Conservation (phyloP, 2,329 filamentous ascomycete genomes). For the Teratosphaeria nubilosa region DNA sequence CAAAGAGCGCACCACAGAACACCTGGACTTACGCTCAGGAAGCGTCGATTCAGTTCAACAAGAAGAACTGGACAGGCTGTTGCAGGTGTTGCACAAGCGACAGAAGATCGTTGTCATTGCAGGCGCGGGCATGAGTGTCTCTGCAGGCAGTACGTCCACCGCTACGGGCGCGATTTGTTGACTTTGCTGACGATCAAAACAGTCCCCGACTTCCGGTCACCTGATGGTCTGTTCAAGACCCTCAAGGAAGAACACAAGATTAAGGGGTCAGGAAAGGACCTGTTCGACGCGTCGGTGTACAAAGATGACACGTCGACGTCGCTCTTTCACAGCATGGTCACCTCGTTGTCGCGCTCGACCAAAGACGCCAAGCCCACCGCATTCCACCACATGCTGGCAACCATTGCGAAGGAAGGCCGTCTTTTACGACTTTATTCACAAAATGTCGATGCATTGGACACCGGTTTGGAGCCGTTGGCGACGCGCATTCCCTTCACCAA, state of each 20-base stretch:
- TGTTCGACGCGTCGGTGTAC: constrained; percentile 97
- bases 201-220: constrained; percentile 94
- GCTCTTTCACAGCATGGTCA: constrained; percentile 93
- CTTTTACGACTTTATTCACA: constrained; percentile 88
- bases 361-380: constrained; percentile 68
- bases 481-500: constrained; percentile 72
- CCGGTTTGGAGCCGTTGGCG: constrained; percentile 64
- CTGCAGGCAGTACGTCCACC: constrained; percentile 66
- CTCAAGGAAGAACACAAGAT: constrained; percentile 80
- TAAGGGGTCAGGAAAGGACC: constrained; percentile 84
- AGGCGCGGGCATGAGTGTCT: constrained; percentile 92
- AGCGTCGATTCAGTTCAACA: constrained; percentile 48
- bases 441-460: constrained; percentile 94
- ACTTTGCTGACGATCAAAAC: constrained; percentile 6
- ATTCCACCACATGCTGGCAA: constrained; percentile 90
- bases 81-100: constrained; percentile 70
- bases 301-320: constrained; percentile 80
- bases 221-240: constrained; percentile 77
- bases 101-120: constrained; percentile 96
- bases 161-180: neutral
- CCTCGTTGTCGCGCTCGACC: constrained; percentile 71
- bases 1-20: constrained; percentile 67
- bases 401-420: constrained; percentile 75
- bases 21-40: constrained; percentile 58
- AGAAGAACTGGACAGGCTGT: constrained; percentile 56